Conservation (phyloP, 2,329 filamentous ascomycete species). For the Calonectria ilicicola region DNA sequence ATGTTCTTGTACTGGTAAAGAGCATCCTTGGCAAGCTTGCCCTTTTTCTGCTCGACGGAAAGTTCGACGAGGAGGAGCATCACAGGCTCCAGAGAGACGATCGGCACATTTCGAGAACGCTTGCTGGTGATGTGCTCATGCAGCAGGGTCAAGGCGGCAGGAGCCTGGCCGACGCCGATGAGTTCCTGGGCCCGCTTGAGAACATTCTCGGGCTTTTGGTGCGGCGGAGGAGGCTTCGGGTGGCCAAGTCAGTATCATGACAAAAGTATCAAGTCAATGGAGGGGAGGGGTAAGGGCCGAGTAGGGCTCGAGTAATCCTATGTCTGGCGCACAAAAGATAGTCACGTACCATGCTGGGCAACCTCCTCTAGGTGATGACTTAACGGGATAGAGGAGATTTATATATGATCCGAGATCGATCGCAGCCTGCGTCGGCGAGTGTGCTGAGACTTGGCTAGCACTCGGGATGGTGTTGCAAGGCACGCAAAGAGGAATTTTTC, state of each 20-base stretch:
- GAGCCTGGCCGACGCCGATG: conserved; percentile 94
- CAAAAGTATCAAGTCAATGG: conserved; percentile 36
- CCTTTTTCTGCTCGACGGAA: conserved; percentile 96
- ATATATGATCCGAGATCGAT: conserved; percentile 51
- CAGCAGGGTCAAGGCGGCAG: conserved; percentile 91
- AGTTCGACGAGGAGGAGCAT: conserved; percentile 98
- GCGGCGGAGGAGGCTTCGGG: conserved; percentile 87
- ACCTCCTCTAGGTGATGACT: conserved; percentile 59
- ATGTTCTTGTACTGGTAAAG: conserved; percentile 99
- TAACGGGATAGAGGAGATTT: conserved; percentile 53
- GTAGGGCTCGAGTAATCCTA: conserved; percentile 25
- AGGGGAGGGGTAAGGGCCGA: conserved; percentile 46
- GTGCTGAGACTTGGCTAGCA: conserved; percentile 52
- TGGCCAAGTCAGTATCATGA: conserved; percentile 44
- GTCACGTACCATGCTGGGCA: conserved; percentile 63
- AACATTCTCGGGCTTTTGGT: conserved; percentile 99
- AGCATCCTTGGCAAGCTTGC: conserved; percentile 98
- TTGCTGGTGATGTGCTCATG: conserved; percentile 99
- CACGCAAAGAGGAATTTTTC: conserved; percentile 55
- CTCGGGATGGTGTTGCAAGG: conserved; percentile 54
- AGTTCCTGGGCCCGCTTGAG: conserved; percentile 98
- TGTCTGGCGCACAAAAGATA: conserved; percentile 4
- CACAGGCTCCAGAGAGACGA: conserved; percentile 95
- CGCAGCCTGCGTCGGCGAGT: conserved; percentile 51
- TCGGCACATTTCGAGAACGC: conserved; percentile 96